Evolutionary conservation across 1,139 yeast genomes (phyloP), one percentile per base, ranked within the genome.

Genomic region (Kodamaea ohmeri): DNA sequence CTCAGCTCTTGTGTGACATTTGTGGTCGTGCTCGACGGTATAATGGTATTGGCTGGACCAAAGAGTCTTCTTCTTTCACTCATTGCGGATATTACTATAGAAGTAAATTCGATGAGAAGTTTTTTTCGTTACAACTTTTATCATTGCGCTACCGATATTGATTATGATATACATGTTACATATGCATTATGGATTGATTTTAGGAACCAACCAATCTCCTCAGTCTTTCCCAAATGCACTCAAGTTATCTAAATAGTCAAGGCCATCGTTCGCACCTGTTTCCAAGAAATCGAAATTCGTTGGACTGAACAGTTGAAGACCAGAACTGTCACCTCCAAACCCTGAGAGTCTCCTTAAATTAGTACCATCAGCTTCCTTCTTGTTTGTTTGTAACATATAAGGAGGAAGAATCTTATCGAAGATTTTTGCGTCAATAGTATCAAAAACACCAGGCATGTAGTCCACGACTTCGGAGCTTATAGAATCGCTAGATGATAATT

Each of bases 391-490:
- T 43, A 78, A 59, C 94, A 85, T 85, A 52, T 85, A 86, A 1
- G 95, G 94, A 3, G 96, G 96, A 38, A 87, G 58, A 49, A 83
- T 81, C 36, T 85, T 67, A 1, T 96, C 96, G 64, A 88, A 87
- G 11, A 88, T 73, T 54, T 86, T 92, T 44, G 87, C 77, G 57
- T 88, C 96, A 34, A 87, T 63, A 49, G 82, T 83, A 57, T 87
- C 96, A 70, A 87, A 82, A 14, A 84, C 82, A 4, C 95, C 94
- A 1, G 92, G 88, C 42, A 83, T 71, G 51, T 85, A 85, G 15
- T 54, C 57, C 13, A 52, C 51, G 6, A 36, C 34, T 6, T 38
- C 44, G 11, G 47, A 40, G 7, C 24, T 30, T 2, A 24, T 29
- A 5, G 44, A 41, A 21, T 41, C 41, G n/a, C 34, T 30, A 6